Evolutionary conservation across 768 basidiomycete species (phyloP), one percentile per base, ranked within the genome.

Genomic region (Mycena crocata): DNA sequence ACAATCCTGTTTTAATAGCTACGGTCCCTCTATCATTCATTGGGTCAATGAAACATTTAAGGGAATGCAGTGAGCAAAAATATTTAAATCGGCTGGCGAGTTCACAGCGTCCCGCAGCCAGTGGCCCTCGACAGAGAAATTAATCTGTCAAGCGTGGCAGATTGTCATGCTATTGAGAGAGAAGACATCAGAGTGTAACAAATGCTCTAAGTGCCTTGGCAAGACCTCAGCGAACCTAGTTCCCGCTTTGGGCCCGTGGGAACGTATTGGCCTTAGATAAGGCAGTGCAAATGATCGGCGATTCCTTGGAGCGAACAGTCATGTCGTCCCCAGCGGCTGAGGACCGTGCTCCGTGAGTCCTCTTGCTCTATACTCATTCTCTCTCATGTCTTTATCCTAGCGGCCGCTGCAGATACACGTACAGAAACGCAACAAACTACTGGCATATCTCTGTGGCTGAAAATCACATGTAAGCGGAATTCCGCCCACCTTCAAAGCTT

Each of bases 1-100:
- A 54, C 66, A 52, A 55, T 61, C 52, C 51, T 66, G 64, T 59
- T 26, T 4, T 52, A 57, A 44, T 66, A 66, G 51, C 30, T 59
- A 54, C 37, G 46, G 56, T 34, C 64, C n/a, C 26, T 55, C 57
- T 59, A 66, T 65, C 49, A 54, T 17, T 66, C 50, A 19, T 50
- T 55, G 64, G 64, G 40, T 31, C 34, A 64, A 46, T 40, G 57
- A 51, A 42, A 32, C 19, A 23, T 28, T 50, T 34, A 49, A 61
- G 39, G 61, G 61, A 62, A 32, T 54, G 24, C 15, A 10, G 3
- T 6, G 40, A 42, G 13, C 10, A 17, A 37, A n/a, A n/a, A n/a
- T n/a, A n/a, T n/a, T n/a, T n/a, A n/a, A n/a, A n/a, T n/a, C n/a
- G n/a, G n/a, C n/a, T n/a, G n/a, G n/a, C n/a, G n/a, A n/a, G n/a